Evolutionary conservation across 2,329 filamentous ascomycete species (phyloP), one percentile per base, ranked within the genome.

Genomic region (Chrysoporthe deuterocubensis): DNA sequence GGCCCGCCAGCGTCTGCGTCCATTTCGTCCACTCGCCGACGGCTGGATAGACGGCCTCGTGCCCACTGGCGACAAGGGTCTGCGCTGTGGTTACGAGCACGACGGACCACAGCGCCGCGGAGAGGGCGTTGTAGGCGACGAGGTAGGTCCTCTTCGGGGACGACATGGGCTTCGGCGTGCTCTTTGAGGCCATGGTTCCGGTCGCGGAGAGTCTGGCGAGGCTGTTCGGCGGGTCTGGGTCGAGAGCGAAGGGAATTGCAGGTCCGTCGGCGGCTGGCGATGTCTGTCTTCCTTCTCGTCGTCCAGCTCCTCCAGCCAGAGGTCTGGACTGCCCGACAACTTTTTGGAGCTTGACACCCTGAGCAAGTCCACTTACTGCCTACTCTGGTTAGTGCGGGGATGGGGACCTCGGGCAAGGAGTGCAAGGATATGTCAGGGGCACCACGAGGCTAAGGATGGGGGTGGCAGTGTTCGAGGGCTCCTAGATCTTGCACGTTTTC

Each of bases 1-100:
- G 82, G 57, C 88, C 80, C 0, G 96, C 96, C 65, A 93, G 79
- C 3, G 92, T 96, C 84, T 99, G 96, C 66, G 92, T 94, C 87
- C 88, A 89, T 75, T 91, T 90, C 59, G 89, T 88, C 78, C 90
- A 94, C 63, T 87, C 81, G 72, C 91, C 90, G 9, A 89, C 84
- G 56, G 82, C 85, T 6, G 82, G 77, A 75, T 89, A 91, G 60
- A 92, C 89, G 64, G 84, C 82, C 18, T 81, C 80, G 65, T 88
- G 85, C 9, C 87, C 86, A n/a, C 81, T 78, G 34, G 83, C 73
- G 32, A 84, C 76, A 32, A 91, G 84, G 65, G 89, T 79, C 40
- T 78, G 71, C 37, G 89, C 74, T 2, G 92, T 90, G 69, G 92
- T 88, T 65, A 87, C 85, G 52, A 97, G 87, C 65, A 97, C 89